A percentile compares a stretch with the other conserved stretches of the same genome.
These are phyloP conservation scores for Colletotrichum endophyticum DNA, from an alignment of 2,329 filamentous ascomycete genomes.

Conservation along the genomic window DNA sequence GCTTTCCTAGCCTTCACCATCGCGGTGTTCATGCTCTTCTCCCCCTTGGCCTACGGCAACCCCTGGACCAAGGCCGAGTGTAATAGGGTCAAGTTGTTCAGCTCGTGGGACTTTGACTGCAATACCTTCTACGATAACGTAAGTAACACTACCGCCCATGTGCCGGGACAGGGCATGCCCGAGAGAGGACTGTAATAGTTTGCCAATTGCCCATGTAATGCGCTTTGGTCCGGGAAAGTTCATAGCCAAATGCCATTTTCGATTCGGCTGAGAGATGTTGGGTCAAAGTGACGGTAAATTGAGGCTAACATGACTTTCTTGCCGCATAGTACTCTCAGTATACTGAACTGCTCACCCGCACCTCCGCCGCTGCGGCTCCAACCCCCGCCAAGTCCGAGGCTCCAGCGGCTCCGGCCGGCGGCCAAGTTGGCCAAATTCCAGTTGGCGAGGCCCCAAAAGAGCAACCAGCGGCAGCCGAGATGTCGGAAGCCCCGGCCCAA, in stretches of 20 bases:
- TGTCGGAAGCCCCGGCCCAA: slow-evolving; percentile 57
- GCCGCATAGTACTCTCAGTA: slow-evolving; percentile 20
- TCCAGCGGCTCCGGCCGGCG: slow-evolving; percentile 3
- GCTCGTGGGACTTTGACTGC: slow-evolving; percentile 97
- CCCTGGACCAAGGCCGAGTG: slow-evolving; percentile 91
- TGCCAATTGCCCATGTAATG: background rate
- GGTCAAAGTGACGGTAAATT: background rate
- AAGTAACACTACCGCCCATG: slow-evolving; percentile 54
- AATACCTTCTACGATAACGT: slow-evolving; percentile 88
- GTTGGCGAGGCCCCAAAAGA: slow-evolving; percentile 28
- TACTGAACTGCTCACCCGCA: background rate
- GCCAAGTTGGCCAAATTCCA: slow-evolving; percentile 28
- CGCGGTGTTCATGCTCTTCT: slow-evolving; percentile 81
- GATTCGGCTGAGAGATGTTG: background rate
- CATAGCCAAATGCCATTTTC: slow-evolving; percentile 12
- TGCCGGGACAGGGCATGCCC: slow-evolving; percentile 41
- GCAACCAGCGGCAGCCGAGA: slow-evolving; percentile 34
- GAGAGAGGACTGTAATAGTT: slow-evolving; percentile 22
- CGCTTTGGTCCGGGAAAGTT: background rate
- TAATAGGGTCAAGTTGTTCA: slow-evolving; percentile 83
- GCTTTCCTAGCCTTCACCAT: slow-evolving; percentile 77
- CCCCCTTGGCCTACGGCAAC: slow-evolving; percentile 91
- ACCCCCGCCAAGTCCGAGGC: slow-evolving; percentile 11
- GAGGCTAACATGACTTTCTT: slow-evolving; percentile 3
- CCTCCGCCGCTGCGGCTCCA: background rate